Conservation (phyloP, 768 basidiomycete genomes). For the Hydnum rufescens region DNA sequence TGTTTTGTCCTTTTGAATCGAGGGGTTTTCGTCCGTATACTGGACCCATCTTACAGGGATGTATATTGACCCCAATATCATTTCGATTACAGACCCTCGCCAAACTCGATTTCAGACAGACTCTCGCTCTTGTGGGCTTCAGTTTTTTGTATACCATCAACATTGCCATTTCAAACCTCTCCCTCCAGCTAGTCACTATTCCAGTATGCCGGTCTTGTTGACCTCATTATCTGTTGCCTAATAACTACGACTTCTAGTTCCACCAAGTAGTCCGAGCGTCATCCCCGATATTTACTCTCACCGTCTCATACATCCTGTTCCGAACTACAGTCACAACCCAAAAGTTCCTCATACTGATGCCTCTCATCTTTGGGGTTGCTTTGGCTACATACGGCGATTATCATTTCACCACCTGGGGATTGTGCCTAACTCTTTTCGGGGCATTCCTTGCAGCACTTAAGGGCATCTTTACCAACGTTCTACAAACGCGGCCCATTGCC, state of each 20-base stretch:
- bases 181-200: constrained; percentile 70
- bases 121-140: constrained; percentile 52
- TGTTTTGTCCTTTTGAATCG: constrained; percentile 42
- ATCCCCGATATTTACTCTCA: constrained; percentile 80
- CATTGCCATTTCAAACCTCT: constrained; percentile 85
- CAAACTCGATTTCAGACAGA: constrained; percentile 30
- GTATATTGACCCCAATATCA: background rate
- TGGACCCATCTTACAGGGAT: background rate
- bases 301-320: constrained; percentile 46
- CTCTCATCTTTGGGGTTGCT: constrained; percentile 77
- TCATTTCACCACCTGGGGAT: constrained; percentile 67
- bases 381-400: constrained; percentile 68
- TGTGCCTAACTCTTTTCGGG: constrained; percentile 74
- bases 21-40: constrained; percentile 29
- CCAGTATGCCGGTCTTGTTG: constrained; percentile 20
- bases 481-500: constrained; percentile 25
- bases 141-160: constrained; percentile 85
- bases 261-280: constrained; percentile 92
- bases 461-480: constrained; percentile 75
- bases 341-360: constrained; percentile 42
- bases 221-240: background rate
- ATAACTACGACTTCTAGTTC: constrained; percentile 25
- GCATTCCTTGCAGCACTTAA: constrained; percentile 85
- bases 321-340: background rate
- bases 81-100: constrained; percentile 24